Percentiles rank a stretch among this genome's conserved stretches.
Conservation (phyloP, 2,329 filamentous ascomycete genomes). For the Trichoderma koningii region DNA sequence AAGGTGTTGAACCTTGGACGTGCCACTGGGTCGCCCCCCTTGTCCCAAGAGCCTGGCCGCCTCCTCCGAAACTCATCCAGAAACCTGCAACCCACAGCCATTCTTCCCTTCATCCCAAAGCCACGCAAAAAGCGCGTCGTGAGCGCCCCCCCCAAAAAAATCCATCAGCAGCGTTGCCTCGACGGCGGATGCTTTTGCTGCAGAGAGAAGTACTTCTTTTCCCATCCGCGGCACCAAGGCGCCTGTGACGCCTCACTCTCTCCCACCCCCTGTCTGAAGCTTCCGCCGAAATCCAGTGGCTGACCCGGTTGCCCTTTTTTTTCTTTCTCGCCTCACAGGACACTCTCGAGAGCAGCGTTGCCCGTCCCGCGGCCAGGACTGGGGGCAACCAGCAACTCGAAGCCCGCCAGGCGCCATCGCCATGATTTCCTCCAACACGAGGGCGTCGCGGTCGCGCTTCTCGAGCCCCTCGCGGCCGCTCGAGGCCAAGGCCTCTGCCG, state of each 20-base stretch:
- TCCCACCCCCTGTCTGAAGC: neutral
- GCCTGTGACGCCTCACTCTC: neutral
- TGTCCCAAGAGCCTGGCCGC: slow-evolving; percentile 34
- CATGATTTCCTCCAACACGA: slow-evolving; percentile 49
- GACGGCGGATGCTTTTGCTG: slow-evolving; percentile 39
- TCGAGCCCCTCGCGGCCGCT: slow-evolving; percentile 54
- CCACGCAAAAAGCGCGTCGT: slow-evolving; percentile 39
- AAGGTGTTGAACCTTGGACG: slow-evolving; percentile 29
- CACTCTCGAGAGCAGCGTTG: slow-evolving; percentile 39
- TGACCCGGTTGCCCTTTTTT: slow-evolving; percentile 26
- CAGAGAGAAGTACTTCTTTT: slow-evolving; percentile 35
- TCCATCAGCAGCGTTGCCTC: slow-evolving; percentile 36
- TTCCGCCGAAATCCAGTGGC: slow-evolving; percentile 26
- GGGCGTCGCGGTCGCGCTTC: slow-evolving; percentile 58
- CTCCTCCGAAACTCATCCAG: slow-evolving; percentile 33
- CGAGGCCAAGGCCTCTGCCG: slow-evolving; percentile 43
- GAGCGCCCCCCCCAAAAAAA: slow-evolving; percentile 29
- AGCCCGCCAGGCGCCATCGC: slow-evolving; percentile 22
- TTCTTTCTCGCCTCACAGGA: slow-evolving; percentile 27
- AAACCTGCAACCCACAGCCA: slow-evolving; percentile 31
- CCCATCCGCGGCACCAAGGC: neutral
- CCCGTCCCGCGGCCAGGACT: slow-evolving; percentile 31
- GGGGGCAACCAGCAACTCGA: slow-evolving; percentile 29
- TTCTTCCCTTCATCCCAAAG: slow-evolving; percentile 32
- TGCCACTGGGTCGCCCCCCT: slow-evolving; percentile 32